These are phyloP conservation scores for Xylaria palmicola DNA, from an alignment of 495 filamentous ascomycete species.

Conservation along the genomic window DNA sequence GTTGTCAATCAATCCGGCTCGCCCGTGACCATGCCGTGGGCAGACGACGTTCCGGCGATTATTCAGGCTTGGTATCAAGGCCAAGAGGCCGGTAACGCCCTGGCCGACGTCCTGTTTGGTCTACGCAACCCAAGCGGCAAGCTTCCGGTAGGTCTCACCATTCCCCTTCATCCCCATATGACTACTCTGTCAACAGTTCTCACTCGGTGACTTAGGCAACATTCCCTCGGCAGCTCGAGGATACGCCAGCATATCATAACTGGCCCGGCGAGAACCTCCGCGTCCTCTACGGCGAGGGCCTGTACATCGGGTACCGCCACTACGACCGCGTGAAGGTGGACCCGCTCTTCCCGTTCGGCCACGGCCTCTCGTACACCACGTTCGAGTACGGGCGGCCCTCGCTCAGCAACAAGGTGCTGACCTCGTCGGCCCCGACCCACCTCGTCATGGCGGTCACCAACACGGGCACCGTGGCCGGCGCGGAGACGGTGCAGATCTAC, in stretches of 20 bases:
- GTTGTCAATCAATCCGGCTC: slow-evolving; percentile 84
- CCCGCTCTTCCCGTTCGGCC: slow-evolving; percentile 76
- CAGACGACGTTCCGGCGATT: slow-evolving; percentile 62
- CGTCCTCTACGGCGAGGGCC: slow-evolving; percentile 79
- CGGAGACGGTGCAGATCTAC: slow-evolving; percentile 81
- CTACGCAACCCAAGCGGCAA: slow-evolving; percentile 81
- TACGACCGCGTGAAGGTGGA: slow-evolving; percentile 69
- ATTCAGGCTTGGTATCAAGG: slow-evolving; percentile 79
- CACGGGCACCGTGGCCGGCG: slow-evolving; percentile 60
- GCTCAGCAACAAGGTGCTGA: slow-evolving; percentile 48
- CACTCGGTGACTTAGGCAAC: slow-evolving; percentile 45
- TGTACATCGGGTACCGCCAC: slow-evolving; percentile 82
- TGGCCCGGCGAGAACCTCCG: slow-evolving; percentile 78
- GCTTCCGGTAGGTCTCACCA: slow-evolving; percentile 56
- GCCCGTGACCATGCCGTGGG: slow-evolving; percentile 85
- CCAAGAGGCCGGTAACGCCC: slow-evolving; percentile 84
- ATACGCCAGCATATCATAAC: slow-evolving; percentile 81
- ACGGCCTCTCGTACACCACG: slow-evolving; percentile 79
- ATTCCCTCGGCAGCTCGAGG: slow-evolving; percentile 70
- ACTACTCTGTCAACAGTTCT: slow-evolving; percentile 17
- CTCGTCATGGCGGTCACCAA: slow-evolving; percentile 68
- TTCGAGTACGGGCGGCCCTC: slow-evolving; percentile 67
- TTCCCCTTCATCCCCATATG: too few species aligned
- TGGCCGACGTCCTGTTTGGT: slow-evolving; percentile 86
- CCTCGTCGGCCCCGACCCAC: slow-evolving; percentile 54